A percentile compares a stretch with the other conserved stretches of the same genome.
These are phyloP conservation scores for Malus sylvestris DNA, from an alignment of 306 rosid genomes.

Conservation along the genomic window DNA sequence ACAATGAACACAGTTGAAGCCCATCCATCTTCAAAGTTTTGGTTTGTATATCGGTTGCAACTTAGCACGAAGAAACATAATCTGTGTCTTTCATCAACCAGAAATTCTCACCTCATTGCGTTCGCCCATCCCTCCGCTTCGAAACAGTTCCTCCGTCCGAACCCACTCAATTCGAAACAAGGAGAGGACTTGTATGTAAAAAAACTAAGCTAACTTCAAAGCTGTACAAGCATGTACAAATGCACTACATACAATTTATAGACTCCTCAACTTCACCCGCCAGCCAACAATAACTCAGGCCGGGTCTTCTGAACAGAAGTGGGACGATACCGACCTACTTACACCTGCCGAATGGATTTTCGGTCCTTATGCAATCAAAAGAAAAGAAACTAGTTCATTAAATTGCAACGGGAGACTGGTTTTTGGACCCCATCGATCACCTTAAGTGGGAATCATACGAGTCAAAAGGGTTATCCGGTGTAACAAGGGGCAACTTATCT, in stretches of 20 bases:
- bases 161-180: background rate
- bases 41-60: background rate
- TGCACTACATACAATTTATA: slow-evolving; percentile 49
- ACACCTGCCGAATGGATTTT: slow-evolving; percentile 31
- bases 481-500: slow-evolving; percentile 75
- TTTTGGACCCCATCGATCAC: slow-evolving; percentile 33
- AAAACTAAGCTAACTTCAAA: slow-evolving; percentile 22
- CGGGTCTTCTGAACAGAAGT: slow-evolving; percentile 43
- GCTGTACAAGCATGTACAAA: slow-evolving; percentile 86
- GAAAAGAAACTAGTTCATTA: slow-evolving; percentile 25
- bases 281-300: slow-evolving; percentile 49
- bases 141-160: background rate
- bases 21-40: background rate
- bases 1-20: background rate
- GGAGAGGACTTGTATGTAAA: background rate
- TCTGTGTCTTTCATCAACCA: background rate
- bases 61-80: background rate
- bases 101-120: background rate
- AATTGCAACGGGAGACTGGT: slow-evolving; percentile 25
- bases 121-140: background rate
- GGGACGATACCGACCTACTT: slow-evolving; percentile 50
- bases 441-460: slow-evolving; percentile 76
- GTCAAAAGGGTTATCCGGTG: slow-evolving; percentile 77
- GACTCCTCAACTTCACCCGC: slow-evolving; percentile 56
- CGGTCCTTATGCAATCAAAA: slow-evolving; percentile 24